Evolutionary conservation across 352 stramenopile species (phyloP), one percentile per base, ranked within the genome.

Genomic region (Globisporangium orthogonon): DNA sequence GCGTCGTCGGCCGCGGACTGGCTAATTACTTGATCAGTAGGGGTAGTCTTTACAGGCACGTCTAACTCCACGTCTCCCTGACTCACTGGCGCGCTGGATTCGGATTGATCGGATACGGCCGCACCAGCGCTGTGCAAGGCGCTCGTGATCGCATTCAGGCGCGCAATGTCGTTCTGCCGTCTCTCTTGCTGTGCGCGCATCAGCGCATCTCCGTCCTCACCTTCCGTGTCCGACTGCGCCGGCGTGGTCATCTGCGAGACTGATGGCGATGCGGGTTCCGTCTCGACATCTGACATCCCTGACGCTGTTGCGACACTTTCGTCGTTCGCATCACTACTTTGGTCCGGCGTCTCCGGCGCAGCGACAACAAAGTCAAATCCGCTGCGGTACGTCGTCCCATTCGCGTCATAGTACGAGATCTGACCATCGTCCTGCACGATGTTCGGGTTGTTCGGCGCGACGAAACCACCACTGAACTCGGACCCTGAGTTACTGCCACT

Each of bases 241-340:
- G 80, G 80, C 44, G 78, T 91, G 10, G 74, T 91, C 58, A 80
- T 57, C 62, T 91, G 80, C 17, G 80, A 91, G 10, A 88, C 71
- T 4, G 80, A 85, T 7, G 67, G 70, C 11, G 69, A 77, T 35
- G 73, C 78, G 10, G 65, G 62, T 33, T 89, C 76, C 3, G 79
- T 89, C 51, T 89, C 76, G n/a, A 77, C 71, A 54, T 86, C 75
- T 7, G 70, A 71, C 45, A 84, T 60, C 2, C 53, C 58, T 31
- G 49, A 15, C 29, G 33, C 39, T 15, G 48, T 47, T 14, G 55
- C 56, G 52, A 17, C 45, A 33, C 15, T 58, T 4, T 57, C 50
- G 15, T 43, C 54, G 6, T 28, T 14, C 30, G 43, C 44, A 28
- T 35, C 18, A 28, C 40, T 51, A 4, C 50, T 54, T 46, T 15